These are phyloP conservation scores for Penicillium sp. DNA, from an alignment of 2,329 filamentous ascomycete species.

Conservation along the genomic window DNA sequence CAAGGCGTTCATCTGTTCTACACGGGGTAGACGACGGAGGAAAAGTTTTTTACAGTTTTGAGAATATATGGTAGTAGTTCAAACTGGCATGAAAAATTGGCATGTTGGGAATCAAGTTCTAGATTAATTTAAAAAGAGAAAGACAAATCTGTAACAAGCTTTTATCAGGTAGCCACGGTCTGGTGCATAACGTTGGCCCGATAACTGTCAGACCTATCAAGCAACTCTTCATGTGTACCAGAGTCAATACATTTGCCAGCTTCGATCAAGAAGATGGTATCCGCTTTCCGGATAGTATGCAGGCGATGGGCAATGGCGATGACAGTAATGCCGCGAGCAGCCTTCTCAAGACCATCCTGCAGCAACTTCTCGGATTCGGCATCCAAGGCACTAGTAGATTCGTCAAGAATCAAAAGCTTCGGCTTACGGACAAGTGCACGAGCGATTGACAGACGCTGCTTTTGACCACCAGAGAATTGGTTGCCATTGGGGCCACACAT, in stretches of 20 bases:
- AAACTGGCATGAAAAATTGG: no score
- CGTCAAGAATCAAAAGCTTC: slow-evolving; percentile 58
- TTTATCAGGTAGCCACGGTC: slow-evolving; percentile 27
- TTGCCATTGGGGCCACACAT: slow-evolving; percentile 53
- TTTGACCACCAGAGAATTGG: slow-evolving; percentile 56
- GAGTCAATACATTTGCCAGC: slow-evolving; percentile 61
- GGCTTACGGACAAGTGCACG: slow-evolving; percentile 57
- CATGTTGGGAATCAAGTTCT: neutral
- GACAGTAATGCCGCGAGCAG: slow-evolving; percentile 35
- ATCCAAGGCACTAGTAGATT: slow-evolving; percentile 60
- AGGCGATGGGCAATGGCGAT: slow-evolving; percentile 44
- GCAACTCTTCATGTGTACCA: slow-evolving; percentile 62
- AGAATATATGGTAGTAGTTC: neutral
- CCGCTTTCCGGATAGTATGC: slow-evolving; percentile 62
- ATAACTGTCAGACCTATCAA: slow-evolving; percentile 45
- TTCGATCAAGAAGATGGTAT: slow-evolving; percentile 76
- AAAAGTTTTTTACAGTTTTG: no score
- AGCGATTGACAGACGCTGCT: slow-evolving; percentile 58
- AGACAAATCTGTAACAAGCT: neutral
- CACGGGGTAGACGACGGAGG: no score
- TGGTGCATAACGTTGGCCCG: slow-evolving; percentile 41
- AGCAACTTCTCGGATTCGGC: slow-evolving; percentile 52
- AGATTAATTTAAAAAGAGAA: neutral
- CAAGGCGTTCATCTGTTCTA: neutral
- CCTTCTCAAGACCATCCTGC: slow-evolving; percentile 39